These are phyloP conservation scores for Acrasis kona DNA, from an alignment of 78 protist genomes.

Conservation along the genomic window DNA sequence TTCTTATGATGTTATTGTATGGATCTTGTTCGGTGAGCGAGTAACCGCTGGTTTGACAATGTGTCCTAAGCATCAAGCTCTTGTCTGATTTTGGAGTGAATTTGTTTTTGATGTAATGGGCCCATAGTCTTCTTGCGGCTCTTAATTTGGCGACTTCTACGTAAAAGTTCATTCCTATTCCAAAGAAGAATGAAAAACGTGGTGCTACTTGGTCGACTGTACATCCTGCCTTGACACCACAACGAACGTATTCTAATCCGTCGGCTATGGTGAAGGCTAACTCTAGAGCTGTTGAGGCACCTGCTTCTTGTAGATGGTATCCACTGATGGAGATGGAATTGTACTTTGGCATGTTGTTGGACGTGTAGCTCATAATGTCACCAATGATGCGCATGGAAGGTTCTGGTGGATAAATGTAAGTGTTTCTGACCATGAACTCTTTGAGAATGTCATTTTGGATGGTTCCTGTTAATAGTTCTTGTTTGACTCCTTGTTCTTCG, in stretches of 20 bases:
- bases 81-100: conserved; percentile 73
- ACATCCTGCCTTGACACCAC: conserved; percentile 42
- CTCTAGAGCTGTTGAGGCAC: conserved; percentile 87
- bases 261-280: conserved; percentile 95
- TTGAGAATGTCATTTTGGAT: conserved; percentile 96
- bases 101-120: conserved; percentile 59
- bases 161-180: conserved; percentile 94
- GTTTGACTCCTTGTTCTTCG: conserved; percentile 77
- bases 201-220: conserved; percentile 89
- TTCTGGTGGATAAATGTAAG: conserved; percentile 93
- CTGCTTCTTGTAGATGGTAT: conserved; percentile 97
- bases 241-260: conserved; percentile 75
- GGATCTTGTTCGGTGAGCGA: conserved; percentile 94
- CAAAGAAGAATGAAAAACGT: conserved; percentile 94
- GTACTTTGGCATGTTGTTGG: conserved; percentile 87
- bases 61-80: conserved; percentile 89
- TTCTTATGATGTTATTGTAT: conserved; percentile 88
- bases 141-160: conserved; percentile 92
- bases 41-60: conserved; percentile 86
- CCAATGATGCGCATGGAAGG: conserved; percentile 87
- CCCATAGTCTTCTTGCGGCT: conserved; percentile 97
- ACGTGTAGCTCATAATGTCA: conserved; percentile 87
- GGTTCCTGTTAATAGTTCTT: conserved; percentile 81
- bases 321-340: conserved; percentile 94
- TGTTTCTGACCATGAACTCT: conserved; percentile 91